Evolutionary conservation across 495 filamentous ascomycete species (phyloP).

Genomic region (Aspergillus affinis): DNA sequence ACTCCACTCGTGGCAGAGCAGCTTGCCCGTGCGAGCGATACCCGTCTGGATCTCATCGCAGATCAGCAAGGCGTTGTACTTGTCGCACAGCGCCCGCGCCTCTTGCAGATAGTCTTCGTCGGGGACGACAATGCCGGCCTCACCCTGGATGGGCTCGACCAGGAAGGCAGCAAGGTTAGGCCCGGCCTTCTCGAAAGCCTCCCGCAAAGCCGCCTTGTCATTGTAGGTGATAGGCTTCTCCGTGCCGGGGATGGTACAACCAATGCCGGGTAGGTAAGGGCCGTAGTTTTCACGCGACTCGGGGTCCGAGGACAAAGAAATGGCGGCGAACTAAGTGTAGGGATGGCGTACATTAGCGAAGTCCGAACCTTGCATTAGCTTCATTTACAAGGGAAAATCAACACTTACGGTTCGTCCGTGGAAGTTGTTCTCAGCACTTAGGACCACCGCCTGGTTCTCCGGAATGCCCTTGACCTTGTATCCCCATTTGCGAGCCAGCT

Average conservation of each 20-base stretch:
- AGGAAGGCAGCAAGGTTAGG: slow-evolving; percentile 88
- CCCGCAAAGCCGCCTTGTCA: slow-evolving; percentile 75
- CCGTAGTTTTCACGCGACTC: slow-evolving; percentile 97
- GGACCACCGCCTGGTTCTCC: slow-evolving; percentile 77
- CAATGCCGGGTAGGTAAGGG: slow-evolving; percentile 87
- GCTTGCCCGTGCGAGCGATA: slow-evolving; percentile 89
- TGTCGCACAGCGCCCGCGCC: slow-evolving; percentile 83
- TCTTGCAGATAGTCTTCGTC: slow-evolving; percentile 83
- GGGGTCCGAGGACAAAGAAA: slow-evolving; percentile 91
- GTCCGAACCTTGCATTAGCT: background rate
- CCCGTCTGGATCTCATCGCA: slow-evolving; percentile 99
- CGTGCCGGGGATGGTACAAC: slow-evolving; percentile 74
- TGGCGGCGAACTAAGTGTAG: slow-evolving; percentile 74
- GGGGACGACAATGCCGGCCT: slow-evolving; percentile 95
- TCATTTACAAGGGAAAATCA: background rate
- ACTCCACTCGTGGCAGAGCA: slow-evolving; percentile 93
- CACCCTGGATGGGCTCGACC: slow-evolving; percentile 96
- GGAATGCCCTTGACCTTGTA: slow-evolving; percentile 95
- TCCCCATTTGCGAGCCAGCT: slow-evolving; percentile 98
- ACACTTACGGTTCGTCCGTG: slow-evolving; percentile 85
- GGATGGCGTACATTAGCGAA: background rate
- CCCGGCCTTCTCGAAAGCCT: slow-evolving; percentile 76
- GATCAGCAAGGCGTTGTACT: slow-evolving; percentile 91
- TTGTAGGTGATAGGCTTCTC: slow-evolving; percentile 80
- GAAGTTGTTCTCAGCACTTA: slow-evolving; percentile 89